Conservation (phyloP, 2,329 filamentous ascomycete genomes). For the Penicillium sp. region DNA sequence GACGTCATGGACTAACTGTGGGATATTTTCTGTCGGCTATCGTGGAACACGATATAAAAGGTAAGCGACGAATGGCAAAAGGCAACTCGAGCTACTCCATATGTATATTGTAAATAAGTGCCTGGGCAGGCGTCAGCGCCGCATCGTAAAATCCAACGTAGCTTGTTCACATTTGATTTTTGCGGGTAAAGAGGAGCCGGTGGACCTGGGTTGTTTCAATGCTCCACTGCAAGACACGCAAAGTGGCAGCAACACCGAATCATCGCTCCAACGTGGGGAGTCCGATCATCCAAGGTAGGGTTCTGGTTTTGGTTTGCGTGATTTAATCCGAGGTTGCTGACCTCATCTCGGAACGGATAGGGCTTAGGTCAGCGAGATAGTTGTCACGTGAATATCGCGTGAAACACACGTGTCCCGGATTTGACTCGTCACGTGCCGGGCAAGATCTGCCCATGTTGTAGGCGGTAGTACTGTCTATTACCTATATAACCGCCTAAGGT, state of each 20-base stretch:
- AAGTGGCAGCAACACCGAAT: not conserved
- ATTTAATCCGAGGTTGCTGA: slow-evolving; percentile 9
- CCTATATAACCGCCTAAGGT: too few relatives aligned
- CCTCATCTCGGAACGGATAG: not conserved
- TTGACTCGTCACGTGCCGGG: not conserved
- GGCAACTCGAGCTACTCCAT: not conserved
- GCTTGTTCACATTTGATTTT: not conserved
- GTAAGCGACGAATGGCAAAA: not conserved
- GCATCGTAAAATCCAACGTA: not conserved
- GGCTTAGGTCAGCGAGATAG: not conserved
- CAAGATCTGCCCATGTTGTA: not conserved
- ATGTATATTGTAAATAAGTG: not conserved
- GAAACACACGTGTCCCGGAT: too few relatives aligned
- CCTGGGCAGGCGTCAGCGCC: slow-evolving; percentile 15
- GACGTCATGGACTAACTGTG: slow-evolving; percentile 19
- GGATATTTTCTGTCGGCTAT: slow-evolving; percentile 11
- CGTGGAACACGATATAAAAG: slow-evolving; percentile 9
- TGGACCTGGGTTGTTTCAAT: not conserved
- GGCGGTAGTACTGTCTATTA: not conserved
- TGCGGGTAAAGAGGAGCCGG: not conserved
- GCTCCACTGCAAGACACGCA: slow-evolving; percentile 11
- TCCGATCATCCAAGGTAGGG: not conserved
- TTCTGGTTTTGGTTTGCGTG: slow-evolving; percentile 5
- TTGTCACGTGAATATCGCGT: slow-evolving; percentile 7
- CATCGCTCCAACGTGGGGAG: slow-evolving; percentile 3